phyloP scores from a whole-genome alignment of 2,329 filamentous ascomycete species.

The Hypocreales sp. region DNA sequence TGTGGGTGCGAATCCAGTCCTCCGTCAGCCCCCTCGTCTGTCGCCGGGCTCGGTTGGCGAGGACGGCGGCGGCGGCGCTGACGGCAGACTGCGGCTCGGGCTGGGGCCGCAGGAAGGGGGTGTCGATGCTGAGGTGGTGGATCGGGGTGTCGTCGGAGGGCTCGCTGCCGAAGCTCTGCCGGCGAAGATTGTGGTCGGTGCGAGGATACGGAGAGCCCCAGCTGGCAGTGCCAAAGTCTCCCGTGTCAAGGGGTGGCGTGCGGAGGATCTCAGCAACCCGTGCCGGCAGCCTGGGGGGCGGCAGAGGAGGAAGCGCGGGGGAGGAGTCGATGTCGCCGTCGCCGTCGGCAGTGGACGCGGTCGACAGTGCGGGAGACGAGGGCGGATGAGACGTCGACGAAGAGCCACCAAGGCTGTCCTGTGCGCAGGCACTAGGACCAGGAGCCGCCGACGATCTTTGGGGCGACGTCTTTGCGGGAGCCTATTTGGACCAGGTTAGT shows the following conservation, averaged over 20 bases:
- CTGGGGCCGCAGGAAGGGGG: slow-evolving; percentile 44
- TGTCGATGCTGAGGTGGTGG: slow-evolving; percentile 45
- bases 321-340: slow-evolving; percentile 37
- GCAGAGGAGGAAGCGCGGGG: slow-evolving; percentile 42
- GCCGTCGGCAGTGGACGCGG: slow-evolving; percentile 44
- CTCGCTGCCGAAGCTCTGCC: slow-evolving; percentile 40
- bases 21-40: slow-evolving; percentile 53
- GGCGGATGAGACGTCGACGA: slow-evolving; percentile 22
- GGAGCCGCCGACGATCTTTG: slow-evolving; percentile 28
- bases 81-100: slow-evolving; percentile 22
- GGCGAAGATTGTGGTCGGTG: slow-evolving; percentile 37
- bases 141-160: slow-evolving; percentile 44
- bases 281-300: slow-evolving; percentile 40
- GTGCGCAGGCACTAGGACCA: slow-evolving; percentile 46
- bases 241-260: slow-evolving; percentile 27
- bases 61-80: slow-evolving; percentile 44
- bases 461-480: slow-evolving; percentile 39
- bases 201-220: slow-evolving; percentile 86
- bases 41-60: slow-evolving; percentile 46
- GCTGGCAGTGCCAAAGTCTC: slow-evolving; percentile 52
- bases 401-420: slow-evolving; percentile 33
- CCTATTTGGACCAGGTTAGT: slow-evolving; percentile 15
- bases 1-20: slow-evolving; percentile 76
- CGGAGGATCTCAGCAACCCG: slow-evolving; percentile 38
- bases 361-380: slow-evolving; percentile 44